Conservation (phyloP, 257 asterid genomes). For the Jacaranda copaia region DNA sequence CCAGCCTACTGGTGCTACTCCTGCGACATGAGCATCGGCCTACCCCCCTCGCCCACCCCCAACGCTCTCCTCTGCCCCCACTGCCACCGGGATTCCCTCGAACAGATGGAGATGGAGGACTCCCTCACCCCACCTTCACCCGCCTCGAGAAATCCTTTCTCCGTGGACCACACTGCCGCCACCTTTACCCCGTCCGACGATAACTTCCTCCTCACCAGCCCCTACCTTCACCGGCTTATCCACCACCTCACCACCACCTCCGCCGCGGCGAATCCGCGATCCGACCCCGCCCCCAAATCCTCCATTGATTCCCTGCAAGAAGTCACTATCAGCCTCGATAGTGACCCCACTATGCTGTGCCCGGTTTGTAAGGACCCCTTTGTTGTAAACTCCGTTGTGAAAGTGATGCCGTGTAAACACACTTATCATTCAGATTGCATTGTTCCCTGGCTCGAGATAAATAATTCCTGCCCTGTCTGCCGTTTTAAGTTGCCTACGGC, state of each 20-base stretch:
- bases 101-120: slow-evolving; percentile 68
- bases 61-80: slow-evolving; percentile 83
- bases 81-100: slow-evolving; percentile 82
- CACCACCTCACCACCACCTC: slow-evolving; percentile 67
- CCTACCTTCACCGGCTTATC: slow-evolving; percentile 76
- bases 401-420: slow-evolving; percentile 80
- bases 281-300: slow-evolving; percentile 65
- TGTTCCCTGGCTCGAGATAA: slow-evolving; percentile 87
- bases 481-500: slow-evolving; percentile 62
- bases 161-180: slow-evolving; percentile 34
- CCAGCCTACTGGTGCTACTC: slow-evolving; percentile 92
- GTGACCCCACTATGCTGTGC: slow-evolving; percentile 66
- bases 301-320: slow-evolving; percentile 61
- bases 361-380: slow-evolving; percentile 88
- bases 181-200: slow-evolving; percentile 65
- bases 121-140: slow-evolving; percentile 42
- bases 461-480: slow-evolving; percentile 89
- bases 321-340: slow-evolving; percentile 53
- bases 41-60: slow-evolving; percentile 66
- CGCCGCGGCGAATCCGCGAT: slow-evolving; percentile 46
- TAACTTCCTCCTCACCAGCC: slow-evolving; percentile 74
- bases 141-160: slow-evolving; percentile 37
- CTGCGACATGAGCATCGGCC: slow-evolving; percentile 89
- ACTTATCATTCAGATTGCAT: slow-evolving; percentile 77
- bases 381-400: slow-evolving; percentile 49